phyloP scores from a whole-genome alignment of 1,284 basidiomycete species.

The Coriolopsis trogii region DNA sequence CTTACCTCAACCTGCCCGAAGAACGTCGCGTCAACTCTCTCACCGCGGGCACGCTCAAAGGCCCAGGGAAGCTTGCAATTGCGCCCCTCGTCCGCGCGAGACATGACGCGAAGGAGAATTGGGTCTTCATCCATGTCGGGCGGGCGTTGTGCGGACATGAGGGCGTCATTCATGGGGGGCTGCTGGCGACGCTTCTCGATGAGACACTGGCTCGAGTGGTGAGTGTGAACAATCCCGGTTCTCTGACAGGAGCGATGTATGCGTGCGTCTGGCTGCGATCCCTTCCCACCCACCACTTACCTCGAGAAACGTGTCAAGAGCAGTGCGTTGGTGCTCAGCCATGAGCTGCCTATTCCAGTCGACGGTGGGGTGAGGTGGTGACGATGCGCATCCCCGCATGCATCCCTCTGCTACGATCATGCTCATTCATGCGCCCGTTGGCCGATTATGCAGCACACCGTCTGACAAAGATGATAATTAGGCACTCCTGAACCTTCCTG shows the following conservation, averaged over 20 bases:
- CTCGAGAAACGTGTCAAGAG: no score
- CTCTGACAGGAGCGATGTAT: no score
- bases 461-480: slow-evolving; percentile 31
- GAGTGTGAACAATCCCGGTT: no score
- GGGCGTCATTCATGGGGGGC: slow-evolving; percentile 92
- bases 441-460: not conserved
- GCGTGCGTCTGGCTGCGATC: no score
- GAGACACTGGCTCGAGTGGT: slow-evolving; percentile 86
- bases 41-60: slow-evolving; percentile 83
- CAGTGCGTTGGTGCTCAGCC: no score
- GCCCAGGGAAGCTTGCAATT: slow-evolving; percentile 84
- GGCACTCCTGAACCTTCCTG: slow-evolving; percentile 85
- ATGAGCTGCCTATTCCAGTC: no score
- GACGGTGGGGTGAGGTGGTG: no score
- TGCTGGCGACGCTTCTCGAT: slow-evolving; percentile 90
- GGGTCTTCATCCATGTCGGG: slow-evolving; percentile 82
- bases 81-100: slow-evolving; percentile 76
- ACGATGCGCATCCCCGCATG: no score
- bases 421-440: no score
- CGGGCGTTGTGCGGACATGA: slow-evolving; percentile 89
- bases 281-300: no score
- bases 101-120: slow-evolving; percentile 73
- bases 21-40: slow-evolving; percentile 78
- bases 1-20: slow-evolving; percentile 72
- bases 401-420: no score